phyloP scores from a whole-genome alignment of 495 filamentous ascomycete species.

The Penicillium lagena region DNA sequence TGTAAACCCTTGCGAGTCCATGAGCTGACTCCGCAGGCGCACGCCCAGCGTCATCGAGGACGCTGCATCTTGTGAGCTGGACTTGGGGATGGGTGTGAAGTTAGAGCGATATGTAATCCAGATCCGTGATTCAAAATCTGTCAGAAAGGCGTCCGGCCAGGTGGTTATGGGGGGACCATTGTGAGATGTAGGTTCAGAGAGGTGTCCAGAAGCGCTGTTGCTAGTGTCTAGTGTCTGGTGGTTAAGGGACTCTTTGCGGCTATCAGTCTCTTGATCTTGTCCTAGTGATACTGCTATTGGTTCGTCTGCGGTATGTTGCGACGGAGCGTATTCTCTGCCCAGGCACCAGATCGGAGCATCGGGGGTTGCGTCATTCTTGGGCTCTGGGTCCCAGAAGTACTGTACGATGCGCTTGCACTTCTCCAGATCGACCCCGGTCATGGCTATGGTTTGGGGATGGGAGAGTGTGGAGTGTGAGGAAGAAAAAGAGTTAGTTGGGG shows the following conservation, averaged over 20 bases:
- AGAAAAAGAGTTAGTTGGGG: not conserved
- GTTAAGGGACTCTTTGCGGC: not conserved
- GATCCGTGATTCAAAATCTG: slow-evolving; percentile 87
- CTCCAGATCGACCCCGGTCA: slow-evolving; percentile 57
- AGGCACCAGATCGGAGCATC: slow-evolving; percentile 81
- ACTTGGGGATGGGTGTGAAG: slow-evolving; percentile 78
- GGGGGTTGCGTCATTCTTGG: slow-evolving; percentile 68
- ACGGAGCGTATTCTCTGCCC: slow-evolving; percentile 60
- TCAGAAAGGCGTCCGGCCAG: slow-evolving; percentile 83
- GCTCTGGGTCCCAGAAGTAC: slow-evolving; percentile 93
- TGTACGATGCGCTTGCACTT: slow-evolving; percentile 78
- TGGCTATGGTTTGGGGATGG: not conserved
- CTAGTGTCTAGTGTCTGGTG: not conserved
- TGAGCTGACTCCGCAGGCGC: slow-evolving; percentile 72
- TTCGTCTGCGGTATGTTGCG: too few relatives aligned
- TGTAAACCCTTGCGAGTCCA: slow-evolving; percentile 76
- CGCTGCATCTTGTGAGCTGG: slow-evolving; percentile 58
- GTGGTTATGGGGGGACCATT: slow-evolving; percentile 34
- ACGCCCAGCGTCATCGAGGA: slow-evolving; percentile 81
- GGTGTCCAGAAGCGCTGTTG: not conserved
- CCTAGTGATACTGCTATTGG: not conserved
- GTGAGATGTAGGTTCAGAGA: slow-evolving; percentile 10
- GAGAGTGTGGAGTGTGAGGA: not conserved
- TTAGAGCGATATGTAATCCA: slow-evolving; percentile 96
- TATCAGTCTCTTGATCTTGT: not conserved